Evolutionary conservation across 2,329 filamentous ascomycete genomes (phyloP), one percentile per base, ranked within the genome.

Genomic region (Aspergillus alliaceus): DNA sequence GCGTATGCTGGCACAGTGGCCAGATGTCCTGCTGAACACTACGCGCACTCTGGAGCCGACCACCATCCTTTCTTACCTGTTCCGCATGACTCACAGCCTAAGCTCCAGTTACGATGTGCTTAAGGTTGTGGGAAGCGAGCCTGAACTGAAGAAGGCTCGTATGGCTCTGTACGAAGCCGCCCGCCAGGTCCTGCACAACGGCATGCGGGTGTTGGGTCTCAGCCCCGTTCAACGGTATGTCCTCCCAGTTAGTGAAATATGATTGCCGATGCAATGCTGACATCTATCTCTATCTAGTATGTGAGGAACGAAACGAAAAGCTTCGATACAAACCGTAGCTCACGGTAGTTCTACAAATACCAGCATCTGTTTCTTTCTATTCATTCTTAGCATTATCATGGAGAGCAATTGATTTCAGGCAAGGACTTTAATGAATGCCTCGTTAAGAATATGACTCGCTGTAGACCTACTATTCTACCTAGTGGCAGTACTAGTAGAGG

Each of bases 41-140:
- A 77, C 83, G 69, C 87, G 84, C 75, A 87, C 84, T 0, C 81
- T 86, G n/a, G 87, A 90, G 65, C 86, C 87, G 0, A 80, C 85
- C 2, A 87, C 85, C 0, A 80, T 89, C n/a, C 75, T 89, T 27
- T 84, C 81, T 1, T 90, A 89, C 66, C 74, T 90, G 44, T 88
- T 88, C 79, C 84, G 84, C 74, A 86, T 88, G 82, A 82, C 84
- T 15, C 85, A 87, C 71, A 77, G 80, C 62, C 72, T 88, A 53
- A 85, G 81, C 69, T 84, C 81, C 18, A 83, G 83, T 63, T 87
- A 88, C 70, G 85, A 87, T 64, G 80, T 84, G 56, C 75, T 88
- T 57, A 83, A 85, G 68, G 84, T 88, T 29, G 79, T 87, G 48
- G 83, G 83, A 48, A 83, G 81, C 49, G 85, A 86, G 64, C 76